A percentile compares a stretch with the other conserved stretches of the same genome.
Evolutionary conservation across 108 stramenopile genomes (phyloP).

Genomic region (Stephanodiscus minutulus): DNA sequence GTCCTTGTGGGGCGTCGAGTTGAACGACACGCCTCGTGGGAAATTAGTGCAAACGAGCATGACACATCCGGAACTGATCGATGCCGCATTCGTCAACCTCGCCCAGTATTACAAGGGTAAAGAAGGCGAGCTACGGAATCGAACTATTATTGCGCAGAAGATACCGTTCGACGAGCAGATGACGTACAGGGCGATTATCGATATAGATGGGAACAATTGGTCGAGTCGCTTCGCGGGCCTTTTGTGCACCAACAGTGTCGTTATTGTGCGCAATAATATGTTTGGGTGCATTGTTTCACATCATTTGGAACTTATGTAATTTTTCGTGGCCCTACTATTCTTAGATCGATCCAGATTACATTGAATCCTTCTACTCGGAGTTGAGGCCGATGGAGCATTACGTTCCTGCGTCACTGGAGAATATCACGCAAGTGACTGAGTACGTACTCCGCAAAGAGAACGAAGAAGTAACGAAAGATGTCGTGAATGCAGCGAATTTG

Average conservation of each 20-base stretch:
- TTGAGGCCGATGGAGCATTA: constrained; percentile 1
- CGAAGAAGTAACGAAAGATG: neutral
- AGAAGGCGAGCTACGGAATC: constrained; percentile 4
- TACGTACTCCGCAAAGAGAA: neutral
- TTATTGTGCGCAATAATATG: constrained; percentile 7
- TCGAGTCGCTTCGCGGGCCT: constrained; percentile 29
- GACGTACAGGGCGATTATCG: constrained; percentile 30
- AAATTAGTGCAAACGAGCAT: constrained; percentile 24
- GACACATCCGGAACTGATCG: constrained; percentile 29
- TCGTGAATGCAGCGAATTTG: neutral
- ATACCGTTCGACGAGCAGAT: constrained; percentile 14
- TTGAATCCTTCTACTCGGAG: neutral
- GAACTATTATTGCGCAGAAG: constrained; percentile 7
- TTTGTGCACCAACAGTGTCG: constrained; percentile 32
- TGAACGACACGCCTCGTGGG: constrained; percentile 24
- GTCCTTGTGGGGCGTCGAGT: neutral
- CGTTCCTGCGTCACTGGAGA: neutral
- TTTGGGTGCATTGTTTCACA: too few species aligned
- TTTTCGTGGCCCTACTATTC: neutral
- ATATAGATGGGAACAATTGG: constrained; percentile 45
- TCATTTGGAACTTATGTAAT: neutral
- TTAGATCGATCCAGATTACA: constrained; percentile 2
- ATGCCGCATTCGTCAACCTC: constrained; percentile 29
- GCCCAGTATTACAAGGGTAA: constrained; percentile 2
- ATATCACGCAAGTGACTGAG: neutral